Evolutionary conservation across 2,329 filamentous ascomycete genomes (phyloP).

Genomic region (Rhinocladiella mackenziei): DNA sequence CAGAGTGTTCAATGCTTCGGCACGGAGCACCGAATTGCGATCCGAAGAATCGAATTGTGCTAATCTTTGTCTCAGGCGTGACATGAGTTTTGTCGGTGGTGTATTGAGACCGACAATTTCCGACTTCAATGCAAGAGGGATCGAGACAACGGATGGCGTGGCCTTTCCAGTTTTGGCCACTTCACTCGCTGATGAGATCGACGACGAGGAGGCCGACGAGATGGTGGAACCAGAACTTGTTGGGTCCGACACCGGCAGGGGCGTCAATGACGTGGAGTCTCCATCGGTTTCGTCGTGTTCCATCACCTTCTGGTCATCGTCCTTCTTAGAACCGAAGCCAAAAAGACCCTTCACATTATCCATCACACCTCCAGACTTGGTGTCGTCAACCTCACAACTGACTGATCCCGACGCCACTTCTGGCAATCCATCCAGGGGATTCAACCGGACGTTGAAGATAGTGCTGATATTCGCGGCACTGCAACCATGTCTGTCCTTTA

Average conservation of each 20-base stretch:
- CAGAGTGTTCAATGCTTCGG: slow-evolving; percentile 88
- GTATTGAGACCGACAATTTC: slow-evolving; percentile 43
- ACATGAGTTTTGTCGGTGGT: slow-evolving; percentile 36
- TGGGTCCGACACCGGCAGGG: slow-evolving; percentile 26
- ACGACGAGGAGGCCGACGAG: slow-evolving; percentile 32
- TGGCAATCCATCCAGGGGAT: slow-evolving; percentile 70
- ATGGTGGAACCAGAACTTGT: slow-evolving; percentile 32
- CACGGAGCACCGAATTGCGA: slow-evolving; percentile 66
- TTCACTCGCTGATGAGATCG: slow-evolving; percentile 31
- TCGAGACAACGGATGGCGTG: slow-evolving; percentile 48
- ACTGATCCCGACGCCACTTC: slow-evolving; percentile 71
- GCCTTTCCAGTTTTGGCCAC: slow-evolving; percentile 41
- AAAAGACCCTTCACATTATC: slow-evolving; percentile 96
- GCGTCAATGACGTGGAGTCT: slow-evolving; percentile 28
- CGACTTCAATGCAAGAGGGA: slow-evolving; percentile 50
- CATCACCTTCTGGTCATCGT: slow-evolving; percentile 65
- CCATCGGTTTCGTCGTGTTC: slow-evolving; percentile 52
- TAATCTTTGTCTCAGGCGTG: slow-evolving; percentile 65
- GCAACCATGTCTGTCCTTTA: slow-evolving; percentile 77
- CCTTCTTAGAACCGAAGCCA: slow-evolving; percentile 87
- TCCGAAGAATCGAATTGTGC: slow-evolving; percentile 84
- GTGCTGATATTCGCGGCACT: slow-evolving; percentile 71
- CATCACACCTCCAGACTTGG: slow-evolving; percentile 75
- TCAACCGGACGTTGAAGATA: slow-evolving; percentile 71
- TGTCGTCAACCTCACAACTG: slow-evolving; percentile 75